Conservation (phyloP, 1,284 basidiomycete species). For the Ceratobasidium sp. region DNA sequence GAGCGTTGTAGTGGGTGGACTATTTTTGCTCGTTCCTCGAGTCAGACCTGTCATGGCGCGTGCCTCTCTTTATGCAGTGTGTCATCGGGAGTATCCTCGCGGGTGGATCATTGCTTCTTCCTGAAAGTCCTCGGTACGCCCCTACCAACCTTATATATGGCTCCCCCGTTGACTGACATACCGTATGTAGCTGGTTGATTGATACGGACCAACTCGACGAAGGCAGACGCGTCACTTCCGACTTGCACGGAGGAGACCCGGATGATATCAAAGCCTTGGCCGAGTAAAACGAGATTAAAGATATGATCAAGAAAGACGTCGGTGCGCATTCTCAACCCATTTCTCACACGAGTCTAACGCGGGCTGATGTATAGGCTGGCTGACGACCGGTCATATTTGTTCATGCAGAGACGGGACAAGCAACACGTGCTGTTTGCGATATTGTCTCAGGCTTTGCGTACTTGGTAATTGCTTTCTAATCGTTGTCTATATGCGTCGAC, state of each 20-base stretch:
- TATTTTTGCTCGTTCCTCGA: conserved; percentile 92
- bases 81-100: conserved; percentile 88
- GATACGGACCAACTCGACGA: conserved; percentile 88
- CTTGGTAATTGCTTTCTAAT: conserved; percentile 69
- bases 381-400: conserved; percentile 84
- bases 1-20: conserved; percentile 84
- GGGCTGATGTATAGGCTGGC: conserved; percentile 66
- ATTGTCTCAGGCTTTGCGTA: conserved; percentile 99
- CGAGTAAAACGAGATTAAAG: conserved; percentile 94
- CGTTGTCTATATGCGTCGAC: too few relatives aligned
- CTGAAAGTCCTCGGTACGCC: conserved; percentile 87
- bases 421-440: conserved; percentile 94
- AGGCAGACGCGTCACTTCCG: conserved; percentile 89
- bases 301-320: conserved; percentile 84
- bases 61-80: conserved; percentile 88
- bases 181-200: conserved; percentile 79
- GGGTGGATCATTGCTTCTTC: conserved; percentile 84
- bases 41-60: conserved; percentile 83
- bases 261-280: conserved; percentile 76
- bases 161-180: not conserved
- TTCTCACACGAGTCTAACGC: not conserved
- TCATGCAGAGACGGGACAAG: conserved; percentile 91
- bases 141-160: conserved; percentile 38
- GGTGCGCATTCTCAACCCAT: conserved; percentile 47
- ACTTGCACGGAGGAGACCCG: conserved; percentile 89